Base-by-base conservation (phyloP, 2,329 filamentous ascomycete species). In the Simplicillium sp. region DNA sequence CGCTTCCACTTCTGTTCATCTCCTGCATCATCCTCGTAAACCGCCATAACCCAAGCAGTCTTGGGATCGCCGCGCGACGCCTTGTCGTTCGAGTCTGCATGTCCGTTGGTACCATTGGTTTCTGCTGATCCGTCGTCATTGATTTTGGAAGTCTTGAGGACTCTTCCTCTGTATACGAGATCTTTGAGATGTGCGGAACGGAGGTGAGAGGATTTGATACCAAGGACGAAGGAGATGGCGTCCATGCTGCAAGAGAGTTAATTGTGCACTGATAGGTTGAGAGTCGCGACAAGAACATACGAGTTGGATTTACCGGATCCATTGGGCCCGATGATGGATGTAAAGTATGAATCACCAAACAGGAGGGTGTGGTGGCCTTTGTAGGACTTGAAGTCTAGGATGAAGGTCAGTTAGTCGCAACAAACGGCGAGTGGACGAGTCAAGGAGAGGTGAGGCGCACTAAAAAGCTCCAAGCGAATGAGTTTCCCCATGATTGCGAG, bases 251-350 rank as follows among this genome's bases (percentile, higher is more conserved):
- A 25, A 25, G 20, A 25, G 20, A 9, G 20, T 25, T 25, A 25
- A 25, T 25, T 25, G 20, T 5, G 20, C 20, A 6, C 5, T 25
- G 20, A n/a, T 25, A 9, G 20, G 20, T 25, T 5, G 20, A 9
- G 20, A 9, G 9, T 9, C 20, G 20, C 20, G 29, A 15, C 29
- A 17, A 35, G 48, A 34, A 70, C 81, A 59, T 66, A 90, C 86
- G 89, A 95, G 62, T 98, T 98, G 15, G 92, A 98, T 65, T 98
- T 98, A 49, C 92, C 92, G 29, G 92, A 97, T 70, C 92, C 92
- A 89, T 98, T 98, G 60, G 92, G 92, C 6, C 94, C 92, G 57
- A 98, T 97, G 57, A 98, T 96, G 34, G 92, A 98, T 38, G 92
- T 98, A 64, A 98, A 98, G 66, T 96, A 97, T 2, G 89, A 94